Percentiles rank a stretch among this genome's conserved stretches.
Conservation (phyloP, 1,284 basidiomycete species). For the Singerocomus inundabilis region DNA sequence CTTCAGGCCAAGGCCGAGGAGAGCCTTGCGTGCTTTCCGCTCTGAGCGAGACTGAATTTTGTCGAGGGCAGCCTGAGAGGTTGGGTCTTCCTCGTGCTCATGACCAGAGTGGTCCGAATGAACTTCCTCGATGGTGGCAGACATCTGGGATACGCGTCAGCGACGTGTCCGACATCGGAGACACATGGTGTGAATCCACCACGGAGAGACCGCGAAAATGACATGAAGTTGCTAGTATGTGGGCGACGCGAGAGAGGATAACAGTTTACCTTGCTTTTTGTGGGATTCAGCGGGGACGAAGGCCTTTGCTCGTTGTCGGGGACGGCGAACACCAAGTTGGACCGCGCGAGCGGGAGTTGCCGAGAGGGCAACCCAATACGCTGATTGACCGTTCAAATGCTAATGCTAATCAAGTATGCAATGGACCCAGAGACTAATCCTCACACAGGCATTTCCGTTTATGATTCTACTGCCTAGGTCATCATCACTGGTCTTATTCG, state of each 20-base stretch:
- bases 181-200: conserved; percentile 23
- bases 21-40: conserved; percentile 88
- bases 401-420: not conserved
- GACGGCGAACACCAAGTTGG: conserved; percentile 30
- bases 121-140: conserved; percentile 78
- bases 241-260: not conserved
- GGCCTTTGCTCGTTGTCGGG: conserved; percentile 37
- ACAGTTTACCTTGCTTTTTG: conserved; percentile 23
- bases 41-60: conserved; percentile 92
- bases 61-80: conserved; percentile 82
- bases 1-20: conserved; percentile 87
- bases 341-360: conserved; percentile 25
- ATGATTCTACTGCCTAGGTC: conserved; percentile 36
- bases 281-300: conserved; percentile 5
- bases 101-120: conserved; percentile 72
- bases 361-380: conserved; percentile 10
- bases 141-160: conserved; percentile 52
- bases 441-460: conserved; percentile 10
- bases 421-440: conserved; percentile 16
- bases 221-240: not conserved
- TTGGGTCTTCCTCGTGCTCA: conserved; percentile 75
- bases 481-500: conserved; percentile 50
- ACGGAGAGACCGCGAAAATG: not conserved
- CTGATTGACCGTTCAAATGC: conserved; percentile 1
- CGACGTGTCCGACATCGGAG: conserved; percentile 36